These are phyloP conservation scores for Xerophyta viscosa DNA, from an alignment of 106 monocot genomes.

Conservation along the genomic window DNA sequence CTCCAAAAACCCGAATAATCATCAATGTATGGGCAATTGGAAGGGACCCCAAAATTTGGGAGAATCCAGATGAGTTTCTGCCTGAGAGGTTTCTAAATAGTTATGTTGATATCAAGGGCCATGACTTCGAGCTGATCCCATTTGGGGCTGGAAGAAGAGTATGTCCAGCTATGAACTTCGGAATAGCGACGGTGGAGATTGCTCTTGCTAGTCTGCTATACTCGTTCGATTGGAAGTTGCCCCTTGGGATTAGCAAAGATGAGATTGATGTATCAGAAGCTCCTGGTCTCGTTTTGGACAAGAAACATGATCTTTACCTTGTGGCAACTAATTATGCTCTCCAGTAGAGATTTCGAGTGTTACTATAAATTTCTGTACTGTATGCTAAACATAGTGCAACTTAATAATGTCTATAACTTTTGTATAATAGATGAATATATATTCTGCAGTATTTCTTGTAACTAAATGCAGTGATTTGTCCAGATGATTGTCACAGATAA, in stretches of 20 bases:
- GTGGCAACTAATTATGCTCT: not conserved
- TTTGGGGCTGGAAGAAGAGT: slow-evolving; percentile 10
- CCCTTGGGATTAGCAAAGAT: too few species aligned
- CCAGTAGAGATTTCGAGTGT: too few species aligned
- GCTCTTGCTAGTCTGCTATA: slow-evolving; percentile 3
- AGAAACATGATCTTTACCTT: not conserved
- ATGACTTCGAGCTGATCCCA: slow-evolving; percentile 2
- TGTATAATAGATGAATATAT: too few species aligned
- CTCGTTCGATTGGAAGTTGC: slow-evolving; percentile 11
- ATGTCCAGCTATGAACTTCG: slow-evolving; percentile 6
- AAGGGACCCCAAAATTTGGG: slow-evolving; percentile 10
- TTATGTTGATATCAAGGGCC: slow-evolving; percentile 4
- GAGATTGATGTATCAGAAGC: slow-evolving; percentile 3
- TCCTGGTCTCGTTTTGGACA: not conserved
- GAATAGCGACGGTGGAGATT: not conserved
- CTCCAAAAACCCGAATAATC: too few species aligned
- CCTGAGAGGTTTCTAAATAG: slow-evolving; percentile 10
- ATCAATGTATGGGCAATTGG: too few species aligned
- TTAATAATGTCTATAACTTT: too few species aligned
- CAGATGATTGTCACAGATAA: too few species aligned
- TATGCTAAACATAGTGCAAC: too few species aligned
- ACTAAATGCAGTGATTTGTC: too few species aligned
- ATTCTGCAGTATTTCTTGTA: too few species aligned
- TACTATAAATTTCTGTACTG: too few species aligned
- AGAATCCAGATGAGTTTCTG: slow-evolving; percentile 6